phyloP scores from a whole-genome alignment of 345 rosid species.

The Corchorus capsularis region DNA sequence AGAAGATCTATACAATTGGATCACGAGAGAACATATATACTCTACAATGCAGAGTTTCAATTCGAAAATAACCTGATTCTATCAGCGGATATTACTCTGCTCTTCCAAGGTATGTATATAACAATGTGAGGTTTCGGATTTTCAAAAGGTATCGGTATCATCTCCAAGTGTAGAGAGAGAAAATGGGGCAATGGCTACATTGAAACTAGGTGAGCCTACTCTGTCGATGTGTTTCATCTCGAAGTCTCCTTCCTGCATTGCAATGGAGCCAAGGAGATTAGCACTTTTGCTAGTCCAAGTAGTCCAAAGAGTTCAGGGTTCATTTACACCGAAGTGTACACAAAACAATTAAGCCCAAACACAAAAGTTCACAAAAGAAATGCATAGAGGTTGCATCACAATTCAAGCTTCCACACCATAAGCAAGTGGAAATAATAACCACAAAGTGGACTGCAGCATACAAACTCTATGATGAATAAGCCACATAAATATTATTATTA shows the following conservation, averaged over 20 bases:
- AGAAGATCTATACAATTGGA: slow-evolving; percentile 20
- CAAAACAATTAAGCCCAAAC: not conserved
- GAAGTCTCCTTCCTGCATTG: slow-evolving; percentile 73
- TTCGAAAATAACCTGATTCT: slow-evolving; percentile 13
- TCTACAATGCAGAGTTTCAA: slow-evolving; percentile 24
- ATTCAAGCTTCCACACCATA: not conserved
- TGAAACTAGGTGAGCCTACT: slow-evolving; percentile 54
- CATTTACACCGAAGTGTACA: not conserved
- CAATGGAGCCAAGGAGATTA: not conserved
- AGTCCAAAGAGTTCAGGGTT: not conserved
- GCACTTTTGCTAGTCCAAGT: not conserved
- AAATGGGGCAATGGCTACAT: slow-evolving; percentile 69
- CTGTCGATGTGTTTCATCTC: slow-evolving; percentile 76
- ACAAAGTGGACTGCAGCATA: not conserved
- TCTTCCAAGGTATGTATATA: not conserved
- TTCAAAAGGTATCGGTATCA: slow-evolving; percentile 45
- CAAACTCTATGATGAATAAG: not conserved
- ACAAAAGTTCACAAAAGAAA: not conserved
- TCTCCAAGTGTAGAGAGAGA: slow-evolving; percentile 61
- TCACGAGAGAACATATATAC: not conserved
- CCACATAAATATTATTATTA: slow-evolving; percentile 1
- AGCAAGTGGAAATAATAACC: not conserved
- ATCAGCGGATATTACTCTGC: not conserved
- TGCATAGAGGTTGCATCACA: slow-evolving; percentile 1
- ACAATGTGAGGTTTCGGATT: not conserved